Evolutionary conservation across 495 filamentous ascomycete genomes (phyloP).

Genomic region (Penicillium ochrochloron): DNA sequence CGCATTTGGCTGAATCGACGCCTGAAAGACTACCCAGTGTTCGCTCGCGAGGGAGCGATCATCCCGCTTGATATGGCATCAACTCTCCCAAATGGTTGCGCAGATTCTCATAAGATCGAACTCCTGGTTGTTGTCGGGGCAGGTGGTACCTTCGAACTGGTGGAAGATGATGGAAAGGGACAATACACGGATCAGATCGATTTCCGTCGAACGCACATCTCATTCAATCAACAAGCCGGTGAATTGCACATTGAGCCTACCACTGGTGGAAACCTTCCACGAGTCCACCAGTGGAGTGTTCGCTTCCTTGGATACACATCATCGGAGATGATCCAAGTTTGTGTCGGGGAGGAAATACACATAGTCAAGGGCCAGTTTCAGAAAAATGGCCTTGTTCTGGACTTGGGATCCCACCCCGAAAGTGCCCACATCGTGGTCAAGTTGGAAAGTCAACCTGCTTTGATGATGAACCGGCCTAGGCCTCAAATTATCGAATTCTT

Average conservation of each 20-base stretch:
- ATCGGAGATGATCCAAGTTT: conserved; percentile 3
- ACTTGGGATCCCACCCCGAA: conserved; percentile 14
- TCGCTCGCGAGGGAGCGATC: conserved; percentile 59
- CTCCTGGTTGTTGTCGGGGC: conserved; percentile 57
- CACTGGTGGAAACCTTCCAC: background rate
- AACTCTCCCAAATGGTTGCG: conserved; percentile 45
- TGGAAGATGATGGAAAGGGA: conserved; percentile 15
- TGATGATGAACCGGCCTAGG: conserved; percentile 31
- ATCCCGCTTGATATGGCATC: conserved; percentile 50
- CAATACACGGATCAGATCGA: conserved; percentile 16
- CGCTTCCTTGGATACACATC: conserved; percentile 18
- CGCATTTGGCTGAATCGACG: conserved; percentile 49
- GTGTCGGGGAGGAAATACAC: background rate
- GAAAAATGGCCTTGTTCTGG: background rate
- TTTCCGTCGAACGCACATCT: conserved; percentile 21
- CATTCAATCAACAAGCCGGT: conserved; percentile 21
- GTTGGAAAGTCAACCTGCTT: conserved; percentile 39
- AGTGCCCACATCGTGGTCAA: conserved; percentile 26
- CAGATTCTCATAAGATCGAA: conserved; percentile 44
- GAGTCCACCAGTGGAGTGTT: conserved; percentile 19
- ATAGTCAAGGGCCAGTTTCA: background rate
- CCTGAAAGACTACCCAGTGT: conserved; percentile 50
- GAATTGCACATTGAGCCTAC: conserved; percentile 24
- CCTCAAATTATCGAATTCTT: conserved; percentile 41
- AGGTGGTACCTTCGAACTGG: conserved; percentile 43